Percentiles rank a stretch among this genome's conserved stretches.
These are phyloP conservation scores for Camelina laxa DNA, from an alignment of 345 rosid genomes.

Conservation along the genomic window DNA sequence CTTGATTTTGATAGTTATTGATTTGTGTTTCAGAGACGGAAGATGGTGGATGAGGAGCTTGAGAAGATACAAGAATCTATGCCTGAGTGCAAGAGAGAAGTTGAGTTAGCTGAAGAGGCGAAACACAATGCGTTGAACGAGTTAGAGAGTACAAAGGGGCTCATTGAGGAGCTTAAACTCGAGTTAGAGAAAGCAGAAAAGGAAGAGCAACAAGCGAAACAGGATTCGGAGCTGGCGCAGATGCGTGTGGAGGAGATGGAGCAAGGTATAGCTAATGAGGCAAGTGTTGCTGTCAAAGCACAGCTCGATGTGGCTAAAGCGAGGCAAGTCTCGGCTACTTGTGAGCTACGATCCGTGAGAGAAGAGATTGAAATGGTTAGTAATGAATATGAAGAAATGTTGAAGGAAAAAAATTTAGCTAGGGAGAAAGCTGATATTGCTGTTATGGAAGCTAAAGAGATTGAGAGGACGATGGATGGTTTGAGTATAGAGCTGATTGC, in stretches of 20 bases:
- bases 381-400: constrained; percentile 64
- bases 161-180: constrained; percentile 78
- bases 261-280: constrained; percentile 83
- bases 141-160: constrained; percentile 70
- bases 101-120: constrained; percentile 71
- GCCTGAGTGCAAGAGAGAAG: constrained; percentile 64
- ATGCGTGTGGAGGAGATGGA: constrained; percentile 93
- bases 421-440: constrained; percentile 71
- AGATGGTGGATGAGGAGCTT: constrained; percentile 79
- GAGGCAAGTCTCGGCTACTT: constrained; percentile 68
- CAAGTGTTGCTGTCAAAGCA: constrained; percentile 86
- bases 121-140: constrained; percentile 64
- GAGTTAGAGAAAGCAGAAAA: constrained; percentile 86
- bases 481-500: constrained; percentile 85
- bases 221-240: constrained; percentile 84
- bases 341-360: constrained; percentile 68
- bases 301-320: constrained; percentile 93
- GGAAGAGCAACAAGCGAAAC: constrained; percentile 93
- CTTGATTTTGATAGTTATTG: background rate
- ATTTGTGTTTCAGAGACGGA: constrained; percentile 62
- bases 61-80: constrained; percentile 69
- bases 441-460: constrained; percentile 68
- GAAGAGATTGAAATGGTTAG: constrained; percentile 66
- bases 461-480: constrained; percentile 83
- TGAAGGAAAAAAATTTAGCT: constrained; percentile 65